Base-by-base conservation (phyloP, 2,329 filamentous ascomycete species). In the Peltaster fructicola region DNA sequence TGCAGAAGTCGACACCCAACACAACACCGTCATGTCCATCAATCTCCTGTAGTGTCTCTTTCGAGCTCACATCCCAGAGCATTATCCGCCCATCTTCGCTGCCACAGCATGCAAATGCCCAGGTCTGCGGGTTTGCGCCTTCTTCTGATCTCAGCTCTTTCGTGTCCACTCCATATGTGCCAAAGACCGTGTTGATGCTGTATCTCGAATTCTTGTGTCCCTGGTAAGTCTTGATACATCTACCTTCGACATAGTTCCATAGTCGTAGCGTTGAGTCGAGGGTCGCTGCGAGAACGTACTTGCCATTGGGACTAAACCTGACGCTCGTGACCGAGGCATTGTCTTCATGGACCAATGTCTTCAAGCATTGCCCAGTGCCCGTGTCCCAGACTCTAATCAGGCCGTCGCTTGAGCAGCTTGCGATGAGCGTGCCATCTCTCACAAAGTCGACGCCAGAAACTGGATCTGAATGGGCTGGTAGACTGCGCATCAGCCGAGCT, bases 381-480 rank as follows among this genome's bases (percentile, higher is more conserved):
- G 85, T 90, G 45, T 98, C 88, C 88, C 88, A 98, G 33, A 98
- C 76, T 29, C 88, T 76, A 36, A 90, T 88, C 33, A 92, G 53
- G 0, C 88, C 88, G 44, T 98, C 88, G 4, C 79, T 81, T 9
- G 80, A 81, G 45, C 88, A 95, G 34, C 78, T 90, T 20, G 76
- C 84, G 24, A 95, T 77, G 43, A 98, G 58, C 0, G 85, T 95
- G 3, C 88, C 88, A 45, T 98, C 88, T 34, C 73, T 61, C 30
- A 84, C 80, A 43, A 98, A 91, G 48, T 93, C 85, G 7, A 98
- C 85, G 0, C 84, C 82, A 27, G 76, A 73, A 2, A 98, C 85
- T 0, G 88, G 88, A 48, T 98, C 88, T 14, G 81, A 91, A 44
- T 98, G 88, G 3, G 88, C 88, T 1, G 88, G 88, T 17, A 98